Evolutionary conservation across 1,284 basidiomycete species (phyloP).

Genomic region (Abortiporus biennis): DNA sequence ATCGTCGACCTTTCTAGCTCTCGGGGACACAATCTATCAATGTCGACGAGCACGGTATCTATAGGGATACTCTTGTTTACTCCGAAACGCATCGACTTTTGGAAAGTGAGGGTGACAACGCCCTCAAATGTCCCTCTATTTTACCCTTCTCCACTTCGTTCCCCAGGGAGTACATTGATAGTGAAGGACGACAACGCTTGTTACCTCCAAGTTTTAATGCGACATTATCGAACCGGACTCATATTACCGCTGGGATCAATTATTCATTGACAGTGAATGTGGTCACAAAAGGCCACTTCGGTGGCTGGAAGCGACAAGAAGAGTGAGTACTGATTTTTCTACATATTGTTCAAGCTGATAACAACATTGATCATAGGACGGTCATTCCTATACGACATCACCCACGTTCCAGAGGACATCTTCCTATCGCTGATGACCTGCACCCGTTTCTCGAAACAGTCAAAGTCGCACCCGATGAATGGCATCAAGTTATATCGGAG

Average conservation of each 20-base stretch:
- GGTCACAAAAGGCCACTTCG: constrained; percentile 10
- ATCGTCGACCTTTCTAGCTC: constrained; percentile 1
- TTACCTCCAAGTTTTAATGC: constrained; percentile 49
- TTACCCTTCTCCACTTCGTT: constrained; percentile 42
- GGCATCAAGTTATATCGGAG: constrained; percentile 4
- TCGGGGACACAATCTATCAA: background rate
- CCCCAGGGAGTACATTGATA: constrained; percentile 38
- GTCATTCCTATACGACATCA: background rate
- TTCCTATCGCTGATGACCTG: constrained; percentile 3
- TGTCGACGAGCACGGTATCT: background rate
- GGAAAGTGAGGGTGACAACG: background rate
- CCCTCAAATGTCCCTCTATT: constrained; percentile 33
- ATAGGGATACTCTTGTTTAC: background rate
- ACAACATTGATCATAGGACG: background rate
- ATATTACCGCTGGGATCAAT: constrained; percentile 16
- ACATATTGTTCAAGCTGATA: background rate
- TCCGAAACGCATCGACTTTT: background rate
- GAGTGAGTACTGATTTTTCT: too few relatives aligned
- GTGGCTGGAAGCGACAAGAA: constrained; percentile 9
- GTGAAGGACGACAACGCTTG: constrained; percentile 20
- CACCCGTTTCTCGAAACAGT: constrained; percentile 4
- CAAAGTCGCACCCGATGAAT: constrained; percentile 6
- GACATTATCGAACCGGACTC: constrained; percentile 27
- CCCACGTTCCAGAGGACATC: constrained; percentile 2
- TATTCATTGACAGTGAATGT: constrained; percentile 42